Percentiles rank a stretch among this genome's conserved stretches.
Conservation (phyloP, 345 rosid species). For the Zanthoxylum bungeanum region DNA sequence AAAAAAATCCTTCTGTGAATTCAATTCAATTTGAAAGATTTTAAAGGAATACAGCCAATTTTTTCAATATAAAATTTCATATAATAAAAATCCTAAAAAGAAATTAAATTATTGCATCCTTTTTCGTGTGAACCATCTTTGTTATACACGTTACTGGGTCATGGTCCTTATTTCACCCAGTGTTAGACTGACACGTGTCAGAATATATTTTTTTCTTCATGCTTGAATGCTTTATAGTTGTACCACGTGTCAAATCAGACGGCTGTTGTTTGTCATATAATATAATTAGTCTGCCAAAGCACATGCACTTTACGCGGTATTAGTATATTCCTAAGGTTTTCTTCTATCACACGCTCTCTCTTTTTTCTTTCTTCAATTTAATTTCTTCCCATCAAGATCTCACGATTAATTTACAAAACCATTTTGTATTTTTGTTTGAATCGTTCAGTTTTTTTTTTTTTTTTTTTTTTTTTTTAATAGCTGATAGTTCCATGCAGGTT, state of each 20-base stretch:
- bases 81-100: background rate
- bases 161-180: background rate
- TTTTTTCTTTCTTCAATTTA: background rate
- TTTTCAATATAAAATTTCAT: background rate
- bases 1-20: background rate
- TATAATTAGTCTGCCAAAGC: constrained; percentile 21
- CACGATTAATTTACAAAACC: background rate
- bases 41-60: background rate
- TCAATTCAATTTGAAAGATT: background rate
- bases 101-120: background rate
- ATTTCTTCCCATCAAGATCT: background rate
- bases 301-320: constrained; percentile 51
- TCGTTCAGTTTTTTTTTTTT: background rate
- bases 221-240: background rate
- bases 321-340: constrained; percentile 24
- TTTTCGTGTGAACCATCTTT: background rate
- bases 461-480: background rate
- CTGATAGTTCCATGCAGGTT: background rate
- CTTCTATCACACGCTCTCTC: constrained; percentile 38
- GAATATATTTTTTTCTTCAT: background rate
- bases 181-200: background rate
- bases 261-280: constrained; percentile 7
- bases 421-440: background rate
- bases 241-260: constrained; percentile 29
- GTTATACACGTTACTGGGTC: background rate